These are phyloP conservation scores for Annulohypoxylon truncatum DNA, from an alignment of 2,329 filamentous ascomycete species.

Conservation along the genomic window DNA sequence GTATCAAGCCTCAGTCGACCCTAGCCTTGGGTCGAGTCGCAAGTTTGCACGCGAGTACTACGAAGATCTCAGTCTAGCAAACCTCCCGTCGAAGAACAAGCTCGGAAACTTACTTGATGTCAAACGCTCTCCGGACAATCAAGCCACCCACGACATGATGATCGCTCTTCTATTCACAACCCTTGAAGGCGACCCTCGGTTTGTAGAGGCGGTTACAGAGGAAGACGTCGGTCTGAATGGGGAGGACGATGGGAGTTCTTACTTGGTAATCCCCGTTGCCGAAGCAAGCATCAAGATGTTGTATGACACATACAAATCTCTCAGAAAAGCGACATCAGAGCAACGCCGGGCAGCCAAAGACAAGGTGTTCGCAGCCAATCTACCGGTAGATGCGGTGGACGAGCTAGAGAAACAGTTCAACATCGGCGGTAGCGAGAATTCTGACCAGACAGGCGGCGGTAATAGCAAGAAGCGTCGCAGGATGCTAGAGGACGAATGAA, in stretches of 20 bases:
- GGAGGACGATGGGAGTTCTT: neutral
- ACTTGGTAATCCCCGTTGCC: slow-evolving; percentile 26
- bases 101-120: slow-evolving; percentile 38
- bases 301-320: slow-evolving; percentile 29
- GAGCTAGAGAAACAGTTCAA: slow-evolving; percentile 31
- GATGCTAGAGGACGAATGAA: slow-evolving; percentile 27
- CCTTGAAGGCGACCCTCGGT: neutral
- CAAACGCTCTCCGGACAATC: slow-evolving; percentile 21
- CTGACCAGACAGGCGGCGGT: neutral
- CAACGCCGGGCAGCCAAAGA: slow-evolving; percentile 32
- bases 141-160: slow-evolving; percentile 28
- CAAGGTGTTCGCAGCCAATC: slow-evolving; percentile 27
- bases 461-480: slow-evolving; percentile 31
- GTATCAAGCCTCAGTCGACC: slow-evolving; percentile 17
- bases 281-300: slow-evolving; percentile 37
- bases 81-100: slow-evolving; percentile 36
- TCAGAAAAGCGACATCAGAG: slow-evolving; percentile 31
- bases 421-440: neutral
- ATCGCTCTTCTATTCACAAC: slow-evolving; percentile 16
- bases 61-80: slow-evolving; percentile 25
- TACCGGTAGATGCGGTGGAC: slow-evolving; percentile 27
- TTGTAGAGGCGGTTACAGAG: slow-evolving; percentile 31
- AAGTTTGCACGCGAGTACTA: slow-evolving; percentile 39
- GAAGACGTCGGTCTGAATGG: neutral
- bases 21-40: slow-evolving; percentile 1